Base-by-base conservation (phyloP, 345 rosid species). In the Eucalyptus urophylla region DNA sequence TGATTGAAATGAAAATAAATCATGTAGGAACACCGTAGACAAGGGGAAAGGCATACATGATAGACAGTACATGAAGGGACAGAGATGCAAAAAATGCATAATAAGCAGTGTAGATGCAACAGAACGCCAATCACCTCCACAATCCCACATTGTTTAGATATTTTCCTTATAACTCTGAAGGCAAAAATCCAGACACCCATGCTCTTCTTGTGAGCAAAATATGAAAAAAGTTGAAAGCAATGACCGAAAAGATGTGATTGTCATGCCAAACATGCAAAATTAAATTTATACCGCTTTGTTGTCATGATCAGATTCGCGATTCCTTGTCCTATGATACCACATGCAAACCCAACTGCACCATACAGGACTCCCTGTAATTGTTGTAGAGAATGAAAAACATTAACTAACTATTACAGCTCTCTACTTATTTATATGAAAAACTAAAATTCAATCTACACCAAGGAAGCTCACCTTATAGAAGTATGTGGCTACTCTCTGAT, bases 271-370 rank as follows among this genome's bases (percentile, higher is more conserved):
- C 40, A 81, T 91, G 51, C 21, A 86, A 37, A 90, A 33, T 85
- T 49, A 89, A 62, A 87, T 53, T 44, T 88, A 49, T 93, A 97
- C 99, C 99, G 91, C 90, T 97, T 97, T 7, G 99, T 99, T 87
- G 95, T 96, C 99, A 97, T 97, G 81, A 98, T 97, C 54, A 96
- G 58, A 92, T 98, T 98, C 14, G 99, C 99, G 25, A 96, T 95
- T 87, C 98, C 99, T 93, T 98, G 99, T 89, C 99, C 99, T 81
- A 97, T 89, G 44, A 98, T 92, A 56, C 99, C 99, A 90, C 99
- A 98, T 85, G 91, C 99, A 93, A 98, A 97, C 25, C 99, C 99
- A 90, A 97, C 97, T 37, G 96, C 91, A 90, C 96, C 99, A 54
- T 98, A 98, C 89, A 98, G 88, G 86, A 96, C 80, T 85, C 99